Percentiles rank a stretch among this genome's conserved stretches.
Evolutionary conservation across 2,329 filamentous ascomycete genomes (phyloP).

Genomic region (Trichophyton benhamiae): DNA sequence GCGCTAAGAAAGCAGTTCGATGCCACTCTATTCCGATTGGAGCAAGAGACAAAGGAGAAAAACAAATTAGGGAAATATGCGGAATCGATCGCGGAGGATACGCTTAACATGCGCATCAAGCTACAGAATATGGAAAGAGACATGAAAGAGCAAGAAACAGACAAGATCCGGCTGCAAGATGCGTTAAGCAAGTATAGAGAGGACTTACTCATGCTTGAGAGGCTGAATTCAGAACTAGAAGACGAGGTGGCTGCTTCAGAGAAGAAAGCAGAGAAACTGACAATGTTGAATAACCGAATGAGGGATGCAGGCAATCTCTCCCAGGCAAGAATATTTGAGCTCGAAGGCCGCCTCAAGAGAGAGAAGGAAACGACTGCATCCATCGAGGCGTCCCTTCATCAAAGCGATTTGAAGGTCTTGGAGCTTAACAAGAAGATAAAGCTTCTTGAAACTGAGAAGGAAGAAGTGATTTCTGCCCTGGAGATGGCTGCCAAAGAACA

Average conservation of each 20-base stretch:
- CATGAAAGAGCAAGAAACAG: slow-evolving; percentile 28
- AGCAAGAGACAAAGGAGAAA: slow-evolving; percentile 27
- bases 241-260: slow-evolving; percentile 23
- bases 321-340: slow-evolving; percentile 21
- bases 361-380: slow-evolving; percentile 24
- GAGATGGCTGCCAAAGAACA: slow-evolving; percentile 18
- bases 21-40: slow-evolving; percentile 27
- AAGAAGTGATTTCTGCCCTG: slow-evolving; percentile 16
- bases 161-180: slow-evolving; percentile 31
- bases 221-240: slow-evolving; percentile 32
- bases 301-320: slow-evolving; percentile 27
- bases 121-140: slow-evolving; percentile 33
- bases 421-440: slow-evolving; percentile 28
- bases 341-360: slow-evolving; percentile 24
- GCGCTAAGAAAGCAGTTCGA: slow-evolving; percentile 36
- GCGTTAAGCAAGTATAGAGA: slow-evolving; percentile 34
- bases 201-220: slow-evolving; percentile 33
- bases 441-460: slow-evolving; percentile 23
- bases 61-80: slow-evolving; percentile 28
- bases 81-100: slow-evolving; percentile 33
- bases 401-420: slow-evolving; percentile 25
- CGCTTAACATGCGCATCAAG: slow-evolving; percentile 33
- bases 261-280: slow-evolving; percentile 24
- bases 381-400: slow-evolving; percentile 26
- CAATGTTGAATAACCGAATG: slow-evolving; percentile 24